Percentiles rank a stretch among this genome's conserved stretches.
Evolutionary conservation across 73 alveolate species (phyloP).

Genomic region (Paramecium tetraurelia): DNA sequence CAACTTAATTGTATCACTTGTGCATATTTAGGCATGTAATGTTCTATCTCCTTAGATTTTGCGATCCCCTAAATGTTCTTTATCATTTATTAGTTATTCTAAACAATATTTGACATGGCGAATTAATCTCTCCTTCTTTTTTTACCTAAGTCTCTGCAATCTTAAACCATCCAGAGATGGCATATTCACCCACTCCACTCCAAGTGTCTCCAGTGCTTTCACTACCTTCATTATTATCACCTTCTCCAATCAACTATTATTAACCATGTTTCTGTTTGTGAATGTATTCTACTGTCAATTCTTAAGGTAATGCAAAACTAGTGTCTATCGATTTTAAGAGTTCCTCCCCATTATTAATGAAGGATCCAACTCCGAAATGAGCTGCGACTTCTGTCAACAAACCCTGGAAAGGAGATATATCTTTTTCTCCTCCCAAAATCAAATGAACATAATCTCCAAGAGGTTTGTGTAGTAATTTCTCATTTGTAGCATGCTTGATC

Average conservation of each 20-base stretch:
- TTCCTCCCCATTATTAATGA: not conserved
- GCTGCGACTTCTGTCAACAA: not conserved
- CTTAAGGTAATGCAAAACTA: not conserved
- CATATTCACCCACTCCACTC: slow-evolving; percentile 40
- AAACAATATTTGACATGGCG: not conserved
- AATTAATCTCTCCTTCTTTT: not conserved
- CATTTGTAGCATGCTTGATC: not conserved
- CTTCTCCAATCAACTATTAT: slow-evolving; percentile 19
- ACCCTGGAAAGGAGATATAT: not conserved
- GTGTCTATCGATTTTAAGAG: not conserved
- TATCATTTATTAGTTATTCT: slow-evolving; percentile 42
- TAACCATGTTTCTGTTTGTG: not conserved
- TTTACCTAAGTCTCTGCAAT: not conserved
- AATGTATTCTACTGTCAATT: not conserved
- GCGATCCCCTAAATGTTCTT: not conserved
- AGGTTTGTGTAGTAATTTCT: slow-evolving; percentile 1
- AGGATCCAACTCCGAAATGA: slow-evolving; percentile 31
- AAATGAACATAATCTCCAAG: not conserved
- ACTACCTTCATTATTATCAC: not conserved
- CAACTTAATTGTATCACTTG: not conserved
- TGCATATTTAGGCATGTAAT: slow-evolving; percentile 24
- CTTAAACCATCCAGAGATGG: slow-evolving; percentile 46
- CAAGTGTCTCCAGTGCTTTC: slow-evolving; percentile 41
- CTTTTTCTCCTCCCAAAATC: slow-evolving; percentile 30
- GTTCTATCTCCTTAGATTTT: slow-evolving; percentile 49